Conservation (phyloP, 306 rosid genomes). For the Prunus fruticosa region DNA sequence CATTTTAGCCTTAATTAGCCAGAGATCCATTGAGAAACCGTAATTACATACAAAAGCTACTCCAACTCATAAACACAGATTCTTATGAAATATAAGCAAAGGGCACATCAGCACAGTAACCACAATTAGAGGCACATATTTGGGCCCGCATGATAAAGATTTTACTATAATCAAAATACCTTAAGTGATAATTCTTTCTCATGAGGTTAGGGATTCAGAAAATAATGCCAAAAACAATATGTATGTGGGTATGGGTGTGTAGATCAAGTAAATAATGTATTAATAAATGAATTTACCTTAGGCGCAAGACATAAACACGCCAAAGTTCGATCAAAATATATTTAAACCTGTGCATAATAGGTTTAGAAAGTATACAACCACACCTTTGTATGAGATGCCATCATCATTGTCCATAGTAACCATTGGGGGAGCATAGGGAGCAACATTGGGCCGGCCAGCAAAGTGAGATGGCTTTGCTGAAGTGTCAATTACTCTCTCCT, state of each 20-base stretch:
- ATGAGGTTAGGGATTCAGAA: not conserved
- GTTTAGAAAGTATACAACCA: conserved; percentile 3
- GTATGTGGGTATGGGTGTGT: not conserved
- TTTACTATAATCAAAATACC: not conserved
- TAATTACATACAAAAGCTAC: not conserved
- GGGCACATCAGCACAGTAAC: not conserved
- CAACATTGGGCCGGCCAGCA: conserved; percentile 62
- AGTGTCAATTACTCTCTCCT: conserved; percentile 88
- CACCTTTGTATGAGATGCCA: conserved; percentile 82
- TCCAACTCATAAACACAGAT: not conserved
- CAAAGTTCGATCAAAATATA: not conserved
- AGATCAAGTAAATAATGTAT: not conserved
- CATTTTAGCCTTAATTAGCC: not conserved
- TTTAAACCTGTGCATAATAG: not conserved
- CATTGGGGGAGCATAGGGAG: conserved; percentile 70
- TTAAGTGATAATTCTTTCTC: not conserved
- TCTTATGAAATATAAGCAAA: not conserved
- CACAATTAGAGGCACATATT: not conserved
- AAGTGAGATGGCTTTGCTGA: conserved; percentile 70
- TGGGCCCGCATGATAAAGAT: not conserved
- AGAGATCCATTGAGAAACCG: not conserved
- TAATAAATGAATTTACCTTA: not conserved
- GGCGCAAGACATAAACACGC: not conserved
- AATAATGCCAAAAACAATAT: not conserved
- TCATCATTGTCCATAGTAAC: conserved; percentile 81